Evolutionary conservation across 2,329 filamentous ascomycete genomes (phyloP).

Genomic region (Penicillium aurantiogriseum): DNA sequence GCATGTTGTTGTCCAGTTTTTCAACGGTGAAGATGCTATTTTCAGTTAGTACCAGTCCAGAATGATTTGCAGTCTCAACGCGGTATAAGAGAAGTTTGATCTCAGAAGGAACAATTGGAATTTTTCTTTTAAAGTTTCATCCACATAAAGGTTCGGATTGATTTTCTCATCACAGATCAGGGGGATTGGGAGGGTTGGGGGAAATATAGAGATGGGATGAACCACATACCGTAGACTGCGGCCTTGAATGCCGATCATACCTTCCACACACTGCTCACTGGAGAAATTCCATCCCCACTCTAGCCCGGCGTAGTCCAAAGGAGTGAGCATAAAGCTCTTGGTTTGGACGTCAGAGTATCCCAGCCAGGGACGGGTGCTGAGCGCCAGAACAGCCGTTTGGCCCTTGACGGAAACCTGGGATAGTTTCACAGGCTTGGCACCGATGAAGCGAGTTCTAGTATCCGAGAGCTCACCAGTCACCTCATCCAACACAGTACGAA

Average conservation of each 20-base stretch:
- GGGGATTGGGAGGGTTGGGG: slow-evolving; percentile 12
- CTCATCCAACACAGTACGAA: slow-evolving; percentile 91
- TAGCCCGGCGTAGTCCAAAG: slow-evolving; percentile 80
- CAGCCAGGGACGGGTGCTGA: slow-evolving; percentile 94
- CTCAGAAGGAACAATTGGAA: slow-evolving; percentile 99
- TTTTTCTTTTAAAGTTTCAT: slow-evolving; percentile 40
- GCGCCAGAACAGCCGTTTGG: slow-evolving; percentile 78
- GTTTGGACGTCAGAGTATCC: slow-evolving; percentile 88
- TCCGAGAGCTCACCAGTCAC: slow-evolving; percentile 94
- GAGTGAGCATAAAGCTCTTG: slow-evolving; percentile 86
- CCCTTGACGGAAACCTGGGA: slow-evolving; percentile 88
- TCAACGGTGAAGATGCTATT: slow-evolving; percentile 84
- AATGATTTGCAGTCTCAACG: background rate
- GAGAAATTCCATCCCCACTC: slow-evolving; percentile 97
- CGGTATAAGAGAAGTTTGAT: slow-evolving; percentile 21
- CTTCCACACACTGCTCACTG: slow-evolving; percentile 88
- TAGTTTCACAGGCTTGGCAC: slow-evolving; percentile 82
- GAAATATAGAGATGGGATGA: slow-evolving; percentile 21
- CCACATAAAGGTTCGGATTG: slow-evolving; percentile 44
- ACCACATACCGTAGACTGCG: slow-evolving; percentile 75
- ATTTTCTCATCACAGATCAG: slow-evolving; percentile 48
- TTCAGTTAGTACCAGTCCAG: slow-evolving; percentile 16
- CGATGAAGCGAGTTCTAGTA: slow-evolving; percentile 89
- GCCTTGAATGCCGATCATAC: slow-evolving; percentile 89
- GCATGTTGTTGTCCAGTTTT: slow-evolving; percentile 77